These are phyloP conservation scores for Tuctoria greenei DNA, from an alignment of 176 grass and related monocot species.

Conservation along the genomic window DNA sequence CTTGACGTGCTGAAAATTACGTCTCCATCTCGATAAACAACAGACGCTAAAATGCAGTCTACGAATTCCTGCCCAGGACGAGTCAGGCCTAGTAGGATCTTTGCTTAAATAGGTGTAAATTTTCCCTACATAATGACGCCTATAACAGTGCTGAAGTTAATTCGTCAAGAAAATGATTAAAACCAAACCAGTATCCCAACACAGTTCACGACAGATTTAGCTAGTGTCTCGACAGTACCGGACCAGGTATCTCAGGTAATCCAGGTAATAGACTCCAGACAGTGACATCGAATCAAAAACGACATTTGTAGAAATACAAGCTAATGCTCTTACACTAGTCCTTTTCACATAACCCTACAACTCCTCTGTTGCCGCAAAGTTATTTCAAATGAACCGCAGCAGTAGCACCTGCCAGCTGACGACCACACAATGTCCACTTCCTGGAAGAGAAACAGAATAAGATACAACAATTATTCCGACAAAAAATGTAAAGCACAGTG, in stretches of 20 bases:
- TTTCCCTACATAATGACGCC: too few species aligned
- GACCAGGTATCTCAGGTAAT: not conserved
- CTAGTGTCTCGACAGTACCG: not conserved
- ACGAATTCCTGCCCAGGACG: too few species aligned
- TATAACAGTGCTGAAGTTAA: too few species aligned
- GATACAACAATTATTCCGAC: not conserved
- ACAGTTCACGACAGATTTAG: not conserved
- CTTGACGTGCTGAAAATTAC: too few species aligned
- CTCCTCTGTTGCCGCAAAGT: not conserved
- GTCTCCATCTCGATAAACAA: too few species aligned
- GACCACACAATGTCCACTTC: not conserved
- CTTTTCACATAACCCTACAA: constrained; percentile 27
- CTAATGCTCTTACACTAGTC: constrained; percentile 39
- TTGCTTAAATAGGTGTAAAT: too few species aligned
- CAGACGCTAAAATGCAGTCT: too few species aligned
- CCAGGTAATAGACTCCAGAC: not conserved
- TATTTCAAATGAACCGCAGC: constrained; percentile 32
- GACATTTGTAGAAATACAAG: constrained; percentile 22
- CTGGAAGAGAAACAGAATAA: not conserved
- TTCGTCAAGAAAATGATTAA: not conserved
- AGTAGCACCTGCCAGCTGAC: not conserved
- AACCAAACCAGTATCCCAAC: not conserved
- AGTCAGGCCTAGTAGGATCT: too few species aligned
- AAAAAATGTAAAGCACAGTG: not conserved
- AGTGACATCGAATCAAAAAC: not conserved